Conservation (phyloP, 2,329 filamentous ascomycete species). For the Colletotrichum tropicale region DNA sequence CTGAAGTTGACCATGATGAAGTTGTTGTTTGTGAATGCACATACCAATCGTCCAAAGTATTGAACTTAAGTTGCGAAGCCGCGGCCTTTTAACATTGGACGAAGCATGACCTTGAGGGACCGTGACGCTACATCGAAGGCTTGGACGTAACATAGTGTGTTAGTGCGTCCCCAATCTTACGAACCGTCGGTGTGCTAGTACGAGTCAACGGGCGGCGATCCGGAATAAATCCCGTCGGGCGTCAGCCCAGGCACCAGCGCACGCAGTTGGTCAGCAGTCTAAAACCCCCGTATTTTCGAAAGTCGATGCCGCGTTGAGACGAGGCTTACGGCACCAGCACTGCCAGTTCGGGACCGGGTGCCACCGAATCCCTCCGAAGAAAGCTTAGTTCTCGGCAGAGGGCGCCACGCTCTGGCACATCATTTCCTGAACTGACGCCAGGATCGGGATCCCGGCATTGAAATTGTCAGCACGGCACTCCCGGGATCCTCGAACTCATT, state of each 20-base stretch:
- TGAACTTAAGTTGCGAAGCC: neutral
- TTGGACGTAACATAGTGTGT: neutral
- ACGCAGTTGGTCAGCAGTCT: neutral
- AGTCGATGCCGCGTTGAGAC: neutral
- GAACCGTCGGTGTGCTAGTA: neutral
- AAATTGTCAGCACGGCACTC: neutral
- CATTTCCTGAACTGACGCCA: neutral
- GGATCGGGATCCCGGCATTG: neutral
- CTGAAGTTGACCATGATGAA: neutral
- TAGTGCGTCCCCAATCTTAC: neutral
- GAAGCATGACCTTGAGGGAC: neutral
- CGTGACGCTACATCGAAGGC: neutral
- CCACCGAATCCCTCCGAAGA: neutral
- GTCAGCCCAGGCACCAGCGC: neutral
- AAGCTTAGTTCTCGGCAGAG: neutral
- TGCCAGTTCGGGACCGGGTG: neutral
- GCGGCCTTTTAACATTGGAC: neutral
- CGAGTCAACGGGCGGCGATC: neutral
- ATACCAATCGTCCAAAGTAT: neutral
- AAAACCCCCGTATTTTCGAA: neutral
- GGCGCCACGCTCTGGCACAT: neutral
- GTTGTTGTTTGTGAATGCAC: too few species aligned
- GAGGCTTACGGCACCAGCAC: neutral
- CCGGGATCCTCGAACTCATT: neutral
- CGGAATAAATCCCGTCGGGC: neutral